phyloP scores from a whole-genome alignment of 164 flowering plant species.

The Dillenia suffruticosa region DNA sequence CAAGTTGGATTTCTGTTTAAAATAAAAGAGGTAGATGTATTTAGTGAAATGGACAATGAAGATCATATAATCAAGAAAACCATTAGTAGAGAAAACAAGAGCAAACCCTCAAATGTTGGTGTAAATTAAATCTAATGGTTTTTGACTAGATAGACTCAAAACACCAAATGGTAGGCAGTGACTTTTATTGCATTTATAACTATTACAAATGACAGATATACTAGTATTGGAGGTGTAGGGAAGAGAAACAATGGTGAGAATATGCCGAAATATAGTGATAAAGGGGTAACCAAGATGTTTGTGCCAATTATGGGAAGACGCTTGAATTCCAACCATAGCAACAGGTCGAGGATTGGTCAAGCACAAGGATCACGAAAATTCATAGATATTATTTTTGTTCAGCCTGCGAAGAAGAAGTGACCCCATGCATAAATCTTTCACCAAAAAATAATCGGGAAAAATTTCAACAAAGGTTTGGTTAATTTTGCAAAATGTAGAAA shows the following conservation, averaged over 20 bases:
- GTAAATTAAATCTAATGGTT: not conserved
- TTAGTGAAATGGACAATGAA: too few species aligned
- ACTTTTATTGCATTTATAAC: not conserved
- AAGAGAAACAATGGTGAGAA: not conserved
- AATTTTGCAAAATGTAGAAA: not conserved
- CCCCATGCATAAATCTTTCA: constrained; percentile 9
- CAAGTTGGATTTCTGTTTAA: too few species aligned
- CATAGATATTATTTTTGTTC: constrained; percentile 3
- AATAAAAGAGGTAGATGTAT: too few species aligned
- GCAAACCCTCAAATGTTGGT: not conserved
- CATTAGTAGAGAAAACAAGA: not conserved
- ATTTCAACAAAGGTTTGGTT: constrained; percentile 4
- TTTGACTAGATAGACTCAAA: not conserved
- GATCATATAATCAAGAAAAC: too few species aligned
- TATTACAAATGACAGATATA: not conserved
- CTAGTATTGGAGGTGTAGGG: not conserved
- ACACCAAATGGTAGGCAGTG: constrained; percentile 1
- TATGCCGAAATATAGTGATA: not conserved
- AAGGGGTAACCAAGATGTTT: constrained; percentile 8
- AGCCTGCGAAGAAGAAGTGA: not conserved
- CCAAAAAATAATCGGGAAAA: constrained; percentile 7
- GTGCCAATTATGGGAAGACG: not conserved
- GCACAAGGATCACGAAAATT: not conserved
- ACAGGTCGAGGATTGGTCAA: not conserved
- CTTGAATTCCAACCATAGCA: not conserved